Evolutionary conservation across 768 basidiomycete genomes (phyloP), one percentile per base, ranked within the genome.

Genomic region (Suillus cothurnatus): DNA sequence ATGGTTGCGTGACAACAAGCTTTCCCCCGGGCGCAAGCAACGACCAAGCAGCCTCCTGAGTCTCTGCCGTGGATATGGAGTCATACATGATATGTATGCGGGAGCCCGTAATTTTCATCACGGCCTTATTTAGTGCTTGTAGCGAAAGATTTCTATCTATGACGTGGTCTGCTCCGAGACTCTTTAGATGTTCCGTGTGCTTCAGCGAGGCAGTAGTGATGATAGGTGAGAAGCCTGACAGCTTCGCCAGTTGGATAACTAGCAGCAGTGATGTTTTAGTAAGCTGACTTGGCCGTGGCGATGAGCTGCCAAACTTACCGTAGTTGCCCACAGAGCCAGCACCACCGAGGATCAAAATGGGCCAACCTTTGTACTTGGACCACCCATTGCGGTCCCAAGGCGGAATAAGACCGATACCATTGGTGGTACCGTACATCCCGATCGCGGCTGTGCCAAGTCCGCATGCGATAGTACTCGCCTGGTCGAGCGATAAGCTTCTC

Each of bases 251-350:
- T 69, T 81, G 81, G 49, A 82, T 74, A 21, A 67, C 81, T 81
- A 64, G 49, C 65, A 65, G 67, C 50, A 3, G 14, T 17, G 15
- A 38, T 28, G 31, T 9, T 14, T 21, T 49, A 47, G 76, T 69
- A 73, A 69, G 58, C 68, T 31, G 49, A 0, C 43, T 52, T 67
- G 66, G 66, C 34, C 45, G 43, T 32, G 56, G 15, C 14, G 15
- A 53, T 62, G 63, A 69, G 64, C 41, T 34, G 31, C 36, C 62
- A 56, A 65, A 68, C 78, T 67, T 72, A 82, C 85, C 81, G 36
- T 76, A 81, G 77, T 85, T 83, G 45, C 85, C 85, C 3, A 85
- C 81, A 45, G 82, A 84, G 52, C 80, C 79, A 32, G 79, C 71
- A 6, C 85, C 85, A 38, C 85, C 85, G 21, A 84, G 71, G 61